Conservation (phyloP, 345 rosid species). For the Salix koriyanagi region DNA sequence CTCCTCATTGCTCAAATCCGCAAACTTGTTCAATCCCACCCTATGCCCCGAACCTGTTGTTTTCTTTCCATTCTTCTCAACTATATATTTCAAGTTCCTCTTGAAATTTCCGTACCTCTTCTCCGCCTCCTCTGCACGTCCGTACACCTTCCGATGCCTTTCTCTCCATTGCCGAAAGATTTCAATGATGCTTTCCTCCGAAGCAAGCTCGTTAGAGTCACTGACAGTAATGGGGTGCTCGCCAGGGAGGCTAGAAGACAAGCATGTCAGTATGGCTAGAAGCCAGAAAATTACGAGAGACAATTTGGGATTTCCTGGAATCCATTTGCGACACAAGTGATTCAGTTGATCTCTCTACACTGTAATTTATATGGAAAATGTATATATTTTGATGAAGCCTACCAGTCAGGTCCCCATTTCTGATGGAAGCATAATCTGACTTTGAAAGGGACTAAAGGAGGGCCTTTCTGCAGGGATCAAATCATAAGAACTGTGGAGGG, state of each 20-base stretch:
- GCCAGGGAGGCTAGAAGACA: slow-evolving; percentile 29
- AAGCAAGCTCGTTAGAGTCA: slow-evolving; percentile 23
- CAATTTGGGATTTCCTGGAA: slow-evolving; percentile 10
- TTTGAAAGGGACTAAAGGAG: slow-evolving; percentile 8
- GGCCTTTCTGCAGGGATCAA: background rate
- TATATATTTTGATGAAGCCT: slow-evolving; percentile 19
- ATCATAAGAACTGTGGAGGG: background rate
- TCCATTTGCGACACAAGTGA: slow-evolving; percentile 24
- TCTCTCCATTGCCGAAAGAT: slow-evolving; percentile 49
- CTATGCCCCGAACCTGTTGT: slow-evolving; percentile 13
- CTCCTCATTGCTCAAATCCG: slow-evolving; percentile 66
- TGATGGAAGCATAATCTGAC: background rate
- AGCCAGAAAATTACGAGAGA: slow-evolving; percentile 19
- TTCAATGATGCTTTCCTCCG: slow-evolving; percentile 43
- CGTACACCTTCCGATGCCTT: slow-evolving; percentile 51
- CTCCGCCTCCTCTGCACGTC: slow-evolving; percentile 41
- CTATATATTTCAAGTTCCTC: slow-evolving; percentile 47
- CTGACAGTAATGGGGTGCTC: slow-evolving; percentile 44
- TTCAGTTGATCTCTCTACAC: background rate
- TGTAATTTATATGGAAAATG: slow-evolving; percentile 6
- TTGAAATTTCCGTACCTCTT: slow-evolving; percentile 38
- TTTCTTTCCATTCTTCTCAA: slow-evolving; percentile 28
- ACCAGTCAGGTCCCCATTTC: slow-evolving; percentile 37
- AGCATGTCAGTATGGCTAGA: slow-evolving; percentile 23
- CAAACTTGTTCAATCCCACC: slow-evolving; percentile 61